Conservation (phyloP, 495 filamentous ascomycete species). For the Xylaria longipes region DNA sequence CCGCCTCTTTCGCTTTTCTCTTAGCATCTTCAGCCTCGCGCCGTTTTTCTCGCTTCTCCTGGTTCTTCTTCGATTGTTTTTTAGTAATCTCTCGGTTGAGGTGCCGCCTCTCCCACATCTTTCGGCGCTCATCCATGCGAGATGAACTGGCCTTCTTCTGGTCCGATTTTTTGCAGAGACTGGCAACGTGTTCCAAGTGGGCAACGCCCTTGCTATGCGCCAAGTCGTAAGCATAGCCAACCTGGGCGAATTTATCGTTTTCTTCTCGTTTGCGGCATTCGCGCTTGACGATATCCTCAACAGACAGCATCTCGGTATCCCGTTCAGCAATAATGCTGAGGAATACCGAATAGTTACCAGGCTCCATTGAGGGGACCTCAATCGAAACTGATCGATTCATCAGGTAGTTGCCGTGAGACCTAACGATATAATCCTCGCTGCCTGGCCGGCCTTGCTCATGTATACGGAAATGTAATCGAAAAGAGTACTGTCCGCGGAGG, state of each 20-base stretch:
- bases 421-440: constrained; percentile 85
- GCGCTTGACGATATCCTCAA: constrained; percentile 75
- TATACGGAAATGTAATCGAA: constrained; percentile 85
- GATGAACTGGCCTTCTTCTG: constrained; percentile 57
- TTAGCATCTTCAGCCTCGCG: constrained; percentile 54
- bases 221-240: constrained; percentile 87
- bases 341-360: constrained; percentile 81
- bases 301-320: constrained; percentile 54
- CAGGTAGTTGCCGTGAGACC: constrained; percentile 75
- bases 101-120: constrained; percentile 56
- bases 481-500: constrained; percentile 80
- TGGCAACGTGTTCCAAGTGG: constrained; percentile 67
- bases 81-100: constrained; percentile 45
- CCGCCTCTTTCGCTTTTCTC: constrained; percentile 48
- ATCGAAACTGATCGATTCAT: constrained; percentile 58
- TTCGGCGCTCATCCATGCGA: constrained; percentile 51
- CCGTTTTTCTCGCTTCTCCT: constrained; percentile 57
- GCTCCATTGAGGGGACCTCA: constrained; percentile 65
- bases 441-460: constrained; percentile 70
- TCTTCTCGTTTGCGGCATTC: constrained; percentile 67
- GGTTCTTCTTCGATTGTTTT: constrained; percentile 43
- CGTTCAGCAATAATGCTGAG: constrained; percentile 81
- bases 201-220: constrained; percentile 79
- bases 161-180: constrained; percentile 53
- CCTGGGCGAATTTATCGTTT: constrained; percentile 82